Evolutionary conservation across 2,329 filamentous ascomycete genomes (phyloP), one percentile per base, ranked within the genome.

Genomic region (Pestalotiopsis sp.): DNA sequence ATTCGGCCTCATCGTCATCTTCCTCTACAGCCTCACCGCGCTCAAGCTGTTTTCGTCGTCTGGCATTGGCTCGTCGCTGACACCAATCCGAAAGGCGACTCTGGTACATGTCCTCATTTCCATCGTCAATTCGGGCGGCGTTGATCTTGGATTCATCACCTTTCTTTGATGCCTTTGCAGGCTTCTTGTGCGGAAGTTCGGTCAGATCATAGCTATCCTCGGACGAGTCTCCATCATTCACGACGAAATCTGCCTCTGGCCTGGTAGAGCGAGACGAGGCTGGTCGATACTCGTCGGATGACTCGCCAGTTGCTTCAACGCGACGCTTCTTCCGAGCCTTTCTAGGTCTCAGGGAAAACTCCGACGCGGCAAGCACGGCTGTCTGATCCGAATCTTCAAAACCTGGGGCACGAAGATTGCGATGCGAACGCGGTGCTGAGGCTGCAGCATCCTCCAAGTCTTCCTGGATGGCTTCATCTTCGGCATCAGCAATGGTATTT

Each of bases 91-190:
- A 86, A 3, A 99, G 79, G 57, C 96, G 89, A 59, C 84, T 83
- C 75, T 93, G 92, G 77, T 97, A 99, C 23, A 94, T 85, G 0
- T 85, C 82, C 78, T 98, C 95, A 69, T 97, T 92, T 0, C 96
- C 97, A 78, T 99, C 96, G 75, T 99, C 96, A 23, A 98, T 85
- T 67, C 85, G 81, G 72, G 82, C 86, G 23, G 90, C 75, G 72
- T 89, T 84, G 12, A 88, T 75, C 65, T 81, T 80, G 5, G 78
- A 80, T 27, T 81, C 79, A 13, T 81, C 81, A 69, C 73, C 81
- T 39, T 73, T 80, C 70, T 74, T 82, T 45, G 74, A 77, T 59
- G 73, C 78, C 74, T 80, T 84, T 20, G 79, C 79, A 68, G 82
- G 80, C 41, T 80, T 84, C 69, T 84, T 86, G 14, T 72, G 74